phyloP scores from a whole-genome alignment of 495 filamentous ascomycete genomes.

The Neurospora pannonica region DNA sequence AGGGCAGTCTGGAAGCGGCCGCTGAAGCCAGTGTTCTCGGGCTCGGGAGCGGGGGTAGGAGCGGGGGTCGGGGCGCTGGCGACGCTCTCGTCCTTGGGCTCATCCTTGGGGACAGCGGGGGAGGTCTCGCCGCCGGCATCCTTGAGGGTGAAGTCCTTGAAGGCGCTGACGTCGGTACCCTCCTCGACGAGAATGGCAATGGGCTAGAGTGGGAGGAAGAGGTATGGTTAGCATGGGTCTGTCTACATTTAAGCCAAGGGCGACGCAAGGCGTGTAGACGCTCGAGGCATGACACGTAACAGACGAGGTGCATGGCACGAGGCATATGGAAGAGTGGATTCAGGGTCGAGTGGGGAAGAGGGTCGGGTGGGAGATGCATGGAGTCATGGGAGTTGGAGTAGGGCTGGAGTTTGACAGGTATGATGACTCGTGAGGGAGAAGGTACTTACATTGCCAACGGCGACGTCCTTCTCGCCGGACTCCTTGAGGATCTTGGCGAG shows the following conservation, averaged over 20 bases:
- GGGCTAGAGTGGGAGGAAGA: conserved; percentile 47
- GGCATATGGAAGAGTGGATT: conserved; percentile 2
- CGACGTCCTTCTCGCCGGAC: conserved; percentile 85
- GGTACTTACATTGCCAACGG: conserved; percentile 82
- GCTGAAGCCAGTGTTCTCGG: conserved; percentile 64
- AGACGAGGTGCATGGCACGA: background rate
- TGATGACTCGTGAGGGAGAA: background rate
- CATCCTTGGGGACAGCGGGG: conserved; percentile 41
- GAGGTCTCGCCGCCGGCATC: conserved; percentile 82
- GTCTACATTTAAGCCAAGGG: conserved; percentile 8
- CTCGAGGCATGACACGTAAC: background rate
- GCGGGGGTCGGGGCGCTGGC: conserved; percentile 48
- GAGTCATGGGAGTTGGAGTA: conserved; percentile 10
- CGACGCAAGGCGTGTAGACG: background rate
- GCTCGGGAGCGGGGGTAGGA: conserved; percentile 47
- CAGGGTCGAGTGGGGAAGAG: conserved; percentile 9
- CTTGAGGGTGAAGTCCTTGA: conserved; percentile 76
- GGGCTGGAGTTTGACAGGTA: background rate
- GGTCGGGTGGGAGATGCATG: conserved; percentile 3
- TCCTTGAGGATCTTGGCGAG: conserved; percentile 93
- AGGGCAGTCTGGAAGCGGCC: conserved; percentile 75
- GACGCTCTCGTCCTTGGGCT: conserved; percentile 44
- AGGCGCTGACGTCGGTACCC: conserved; percentile 72
- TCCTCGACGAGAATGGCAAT: conserved; percentile 95
- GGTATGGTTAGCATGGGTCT: background rate